A percentile compares a stretch with the other conserved stretches of the same genome.
These are phyloP conservation scores for Solanum megistacrolobum DNA, from an alignment of 257 asterid genomes.

Conservation along the genomic window DNA sequence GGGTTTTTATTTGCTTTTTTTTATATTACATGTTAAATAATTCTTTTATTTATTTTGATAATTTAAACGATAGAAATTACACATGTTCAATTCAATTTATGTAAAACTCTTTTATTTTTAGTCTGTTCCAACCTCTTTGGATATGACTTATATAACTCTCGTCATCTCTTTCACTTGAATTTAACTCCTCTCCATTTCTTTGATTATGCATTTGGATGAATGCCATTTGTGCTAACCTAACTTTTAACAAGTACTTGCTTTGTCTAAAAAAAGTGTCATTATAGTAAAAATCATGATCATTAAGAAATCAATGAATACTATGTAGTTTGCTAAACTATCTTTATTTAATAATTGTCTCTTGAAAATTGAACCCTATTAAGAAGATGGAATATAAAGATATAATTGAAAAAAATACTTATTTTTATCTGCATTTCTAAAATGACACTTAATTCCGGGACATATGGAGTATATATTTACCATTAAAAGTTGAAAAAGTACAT, in stretches of 20 bases:
- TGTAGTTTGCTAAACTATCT: background rate
- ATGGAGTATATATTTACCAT: background rate
- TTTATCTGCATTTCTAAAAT: too few relatives aligned
- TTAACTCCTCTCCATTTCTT: background rate
- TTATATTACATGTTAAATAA: background rate
- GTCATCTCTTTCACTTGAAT: background rate
- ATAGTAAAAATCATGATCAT: background rate
- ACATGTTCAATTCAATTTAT: background rate
- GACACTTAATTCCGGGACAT: background rate
- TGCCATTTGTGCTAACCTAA: too few relatives aligned
- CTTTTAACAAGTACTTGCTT: too few relatives aligned
- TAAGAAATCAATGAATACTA: background rate
- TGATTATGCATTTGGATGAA: background rate
- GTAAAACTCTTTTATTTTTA: background rate
- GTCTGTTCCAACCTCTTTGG: too few relatives aligned
- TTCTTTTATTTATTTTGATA: background rate
- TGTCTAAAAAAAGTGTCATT: background rate
- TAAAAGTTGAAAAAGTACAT: background rate
- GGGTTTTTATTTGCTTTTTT: background rate
- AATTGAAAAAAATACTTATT: too few relatives aligned
- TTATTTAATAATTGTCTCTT: too few relatives aligned
- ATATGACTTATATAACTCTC: background rate
- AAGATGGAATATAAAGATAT: background rate
- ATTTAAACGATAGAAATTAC: background rate
- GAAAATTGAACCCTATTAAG: background rate